Percentiles rank a stretch among this genome's conserved stretches.
These are phyloP conservation scores for Leccinum arenicola DNA, from an alignment of 768 basidiomycete genomes.

Conservation along the genomic window DNA sequence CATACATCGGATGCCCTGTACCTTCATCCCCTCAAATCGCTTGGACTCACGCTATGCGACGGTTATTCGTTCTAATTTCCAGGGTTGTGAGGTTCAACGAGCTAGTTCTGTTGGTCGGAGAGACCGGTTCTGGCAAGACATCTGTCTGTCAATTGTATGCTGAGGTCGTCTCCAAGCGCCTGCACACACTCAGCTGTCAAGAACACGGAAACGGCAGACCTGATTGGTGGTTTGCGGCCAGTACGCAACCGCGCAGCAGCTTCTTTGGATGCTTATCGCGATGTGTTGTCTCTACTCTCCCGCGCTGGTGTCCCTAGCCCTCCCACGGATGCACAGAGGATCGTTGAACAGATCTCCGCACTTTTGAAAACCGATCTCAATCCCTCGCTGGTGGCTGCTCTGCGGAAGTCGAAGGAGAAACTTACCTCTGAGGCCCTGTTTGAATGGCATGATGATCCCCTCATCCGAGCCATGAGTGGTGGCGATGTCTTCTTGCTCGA, in stretches of 20 bases:
- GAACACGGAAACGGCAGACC: conserved; percentile 96
- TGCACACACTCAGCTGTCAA: conserved; percentile 92
- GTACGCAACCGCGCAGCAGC: conserved; percentile 67
- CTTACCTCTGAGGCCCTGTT: conserved; percentile 72
- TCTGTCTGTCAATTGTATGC: conserved; percentile 93
- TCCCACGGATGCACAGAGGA: conserved; percentile 23
- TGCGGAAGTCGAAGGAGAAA: conserved; percentile 43
- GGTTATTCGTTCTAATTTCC: conserved; percentile 79
- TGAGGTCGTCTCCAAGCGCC: conserved; percentile 51
- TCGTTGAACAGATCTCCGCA: conserved; percentile 26
- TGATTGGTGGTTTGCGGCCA: conserved; percentile 91
- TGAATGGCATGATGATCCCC: conserved; percentile 97
- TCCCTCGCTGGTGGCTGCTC: conserved; percentile 25
- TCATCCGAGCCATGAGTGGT: conserved; percentile 83
- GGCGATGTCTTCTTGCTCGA: conserved; percentile 93
- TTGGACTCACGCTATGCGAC: conserved; percentile 93
- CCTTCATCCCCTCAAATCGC: conserved; percentile 51
- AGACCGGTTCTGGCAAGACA: conserved; percentile 97
- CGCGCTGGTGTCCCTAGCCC: conserved; percentile 36
- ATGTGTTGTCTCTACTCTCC: conserved; percentile 41
- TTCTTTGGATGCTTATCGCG: conserved; percentile 49
- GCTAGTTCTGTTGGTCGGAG: conserved; percentile 94
- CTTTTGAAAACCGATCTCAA: conserved; percentile 30
- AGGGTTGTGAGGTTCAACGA: conserved; percentile 90
- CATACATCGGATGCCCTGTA: conserved; percentile 56